Conservation (phyloP, 2,329 filamentous ascomycete species). For the Blumeria hordei region DNA sequence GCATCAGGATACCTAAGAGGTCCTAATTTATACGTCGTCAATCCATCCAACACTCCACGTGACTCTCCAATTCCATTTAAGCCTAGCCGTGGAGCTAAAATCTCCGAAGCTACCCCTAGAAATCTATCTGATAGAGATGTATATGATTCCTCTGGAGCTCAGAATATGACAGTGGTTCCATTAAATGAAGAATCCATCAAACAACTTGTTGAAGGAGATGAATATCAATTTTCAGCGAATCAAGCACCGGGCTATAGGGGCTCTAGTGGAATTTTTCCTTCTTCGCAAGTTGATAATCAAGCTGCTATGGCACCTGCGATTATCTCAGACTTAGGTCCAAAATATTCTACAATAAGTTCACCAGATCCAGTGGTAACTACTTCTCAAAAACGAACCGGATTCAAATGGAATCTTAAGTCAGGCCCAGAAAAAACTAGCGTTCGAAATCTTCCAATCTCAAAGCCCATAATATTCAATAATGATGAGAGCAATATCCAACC, state of each 20-base stretch:
- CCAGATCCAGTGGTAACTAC: background rate
- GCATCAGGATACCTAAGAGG: conserved; percentile 8
- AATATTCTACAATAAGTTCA: background rate
- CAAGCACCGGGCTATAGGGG: conserved; percentile 10
- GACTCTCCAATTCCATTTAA: conserved; percentile 6
- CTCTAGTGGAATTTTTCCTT: conserved; percentile 12
- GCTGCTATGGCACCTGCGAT: conserved; percentile 7
- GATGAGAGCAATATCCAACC: conserved; percentile 5
- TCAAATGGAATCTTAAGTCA: conserved; percentile 8
- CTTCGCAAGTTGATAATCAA: conserved; percentile 2
- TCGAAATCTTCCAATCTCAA: conserved; percentile 12
- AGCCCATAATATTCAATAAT: conserved; percentile 7
- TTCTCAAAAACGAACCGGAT: conserved; percentile 10
- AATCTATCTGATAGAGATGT: background rate
- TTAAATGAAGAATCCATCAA: background rate
- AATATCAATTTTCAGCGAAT: background rate
- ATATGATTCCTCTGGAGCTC: background rate
- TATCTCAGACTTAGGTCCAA: conserved; percentile 1
- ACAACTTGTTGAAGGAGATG: background rate
- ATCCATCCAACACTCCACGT: conserved; percentile 11
- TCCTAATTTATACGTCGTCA: conserved; percentile 13
- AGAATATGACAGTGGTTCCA: background rate
- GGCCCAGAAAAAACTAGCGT: conserved; percentile 8
- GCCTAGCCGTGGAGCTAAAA: conserved; percentile 9
- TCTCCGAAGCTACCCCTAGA: conserved; percentile 2